Base-by-base conservation (phyloP, 2,329 filamentous ascomycete species). In the Leptosphaerulina australis region DNA sequence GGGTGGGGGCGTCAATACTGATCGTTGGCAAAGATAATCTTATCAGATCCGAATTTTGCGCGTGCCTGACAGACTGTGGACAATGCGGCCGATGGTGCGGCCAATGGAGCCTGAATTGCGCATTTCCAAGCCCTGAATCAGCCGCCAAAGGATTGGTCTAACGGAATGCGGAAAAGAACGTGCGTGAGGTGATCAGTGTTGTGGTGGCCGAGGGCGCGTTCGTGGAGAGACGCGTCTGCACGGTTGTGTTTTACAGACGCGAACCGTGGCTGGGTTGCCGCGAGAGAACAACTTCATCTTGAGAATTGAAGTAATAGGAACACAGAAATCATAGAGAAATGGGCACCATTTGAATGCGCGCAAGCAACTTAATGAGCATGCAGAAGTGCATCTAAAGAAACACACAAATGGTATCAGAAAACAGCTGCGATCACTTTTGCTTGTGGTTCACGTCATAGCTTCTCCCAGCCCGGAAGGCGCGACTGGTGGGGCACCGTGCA, bases 61-160 rank as follows among this genome's bases (percentile, higher is more conserved):
- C 29, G 36, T 45, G 38, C 50, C 50, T 45, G 54, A 25, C 60
- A 54, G 47, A 12, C 6, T 30, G 54, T 44, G 59, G 54, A 48
- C 55, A 56, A 55, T 57, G 59, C 54, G 39, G 48, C 45, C 45
- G 37, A 46, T 51, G 36, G 24, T 45, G 55, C 41, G 59, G 57
- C 43, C 56, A 54, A 50, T 57, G 57, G 41, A 43, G 48, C 45
- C 45, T 29, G 45, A 44, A 48, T 38, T 40, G 43, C 55, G 60
- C 55, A 63, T 62, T 70, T 64, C 59, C 61, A 69, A 69, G 64
- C 57, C 56, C 37, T 62, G 50, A 61, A 59, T 64, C 60, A 68
- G 66, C 63, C 66, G 61, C 56, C 56, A 53, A 46, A 56, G 43
- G 44, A n/a, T 55, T 49, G 50, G 46, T 52, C 60, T 59, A 63